Conservation (phyloP, 495 filamentous ascomycete genomes). For the Opeltia flavorubescens region DNA sequence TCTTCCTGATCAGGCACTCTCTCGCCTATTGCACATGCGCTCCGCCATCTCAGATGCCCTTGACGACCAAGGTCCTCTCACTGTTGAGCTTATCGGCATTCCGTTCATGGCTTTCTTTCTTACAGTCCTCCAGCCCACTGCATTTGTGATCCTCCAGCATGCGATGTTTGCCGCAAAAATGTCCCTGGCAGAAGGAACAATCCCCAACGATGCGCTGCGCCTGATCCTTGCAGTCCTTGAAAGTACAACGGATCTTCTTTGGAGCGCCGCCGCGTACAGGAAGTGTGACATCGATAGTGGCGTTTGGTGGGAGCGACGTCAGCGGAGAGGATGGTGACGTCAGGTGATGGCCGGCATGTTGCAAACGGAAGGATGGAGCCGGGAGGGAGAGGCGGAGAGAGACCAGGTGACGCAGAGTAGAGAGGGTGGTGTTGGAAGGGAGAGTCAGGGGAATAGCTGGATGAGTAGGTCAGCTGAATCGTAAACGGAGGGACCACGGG, state of each 20-base stretch:
- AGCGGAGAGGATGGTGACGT: constrained; percentile 13
- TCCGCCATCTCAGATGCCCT: constrained; percentile 35
- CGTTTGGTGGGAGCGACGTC: constrained; percentile 13
- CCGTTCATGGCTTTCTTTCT: constrained; percentile 83
- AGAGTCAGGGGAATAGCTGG: constrained; percentile 17
- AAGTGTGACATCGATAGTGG: constrained; percentile 27
- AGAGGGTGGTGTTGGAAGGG: constrained; percentile 21
- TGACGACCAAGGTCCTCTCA: constrained; percentile 65
- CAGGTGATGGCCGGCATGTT: constrained; percentile 25
- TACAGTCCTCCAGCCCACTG: constrained; percentile 89
- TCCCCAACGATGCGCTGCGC: constrained; percentile 90
- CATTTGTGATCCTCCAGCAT: constrained; percentile 90
- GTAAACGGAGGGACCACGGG: constrained; percentile 10
- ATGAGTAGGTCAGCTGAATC: constrained; percentile 16
- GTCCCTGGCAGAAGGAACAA: constrained; percentile 84
- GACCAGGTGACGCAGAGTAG: constrained; percentile 28
- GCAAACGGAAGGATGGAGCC: constrained; percentile 22
- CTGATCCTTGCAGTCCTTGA: constrained; percentile 71
- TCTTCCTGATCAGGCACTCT: too few species aligned
- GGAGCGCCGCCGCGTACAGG: constrained; percentile 34
- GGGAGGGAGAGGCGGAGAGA: constrained; percentile 28
- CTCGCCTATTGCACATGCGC: too few species aligned
- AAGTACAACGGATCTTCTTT: constrained; percentile 75
- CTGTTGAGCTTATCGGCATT: constrained; percentile 84
- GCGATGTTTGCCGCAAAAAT: constrained; percentile 88